Base-by-base conservation (phyloP, 805 yeast species). In the Candida dendrica region DNA sequence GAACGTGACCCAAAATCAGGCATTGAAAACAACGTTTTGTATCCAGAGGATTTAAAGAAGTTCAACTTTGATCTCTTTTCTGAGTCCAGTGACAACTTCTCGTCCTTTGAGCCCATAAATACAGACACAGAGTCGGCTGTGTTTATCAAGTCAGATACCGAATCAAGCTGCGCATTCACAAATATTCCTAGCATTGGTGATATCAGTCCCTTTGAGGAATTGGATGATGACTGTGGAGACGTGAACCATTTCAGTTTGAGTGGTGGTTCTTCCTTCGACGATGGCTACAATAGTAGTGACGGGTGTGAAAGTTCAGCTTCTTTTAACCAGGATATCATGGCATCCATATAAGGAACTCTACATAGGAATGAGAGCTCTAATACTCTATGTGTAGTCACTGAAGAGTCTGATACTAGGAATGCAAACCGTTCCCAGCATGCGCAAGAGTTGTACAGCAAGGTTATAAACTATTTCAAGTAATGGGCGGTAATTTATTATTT, bases 21-120 rank as follows among this genome's bases (percentile, higher is more conserved):
- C 3, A 69, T 63, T 46, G 73, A 68, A 37, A 78, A 78, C 63
- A 78, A 78, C 52, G 69, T 69, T n/a, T 49, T 77, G 10, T 59
- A 56, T 32, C 63, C 63, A 2, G 63, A 57, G 15, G 66, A 63
- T 27, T 41, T 58, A 6, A 31, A 2, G 6, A 20, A 15, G 4
- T 26, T 6, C 3, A 19, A n/a, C 3, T 31, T 30, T 7, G 34
- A 37, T 15, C 11, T 37, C 24, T 15, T 11, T 2, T 18, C 44
- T 10, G 34, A 31, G n/a, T 31, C 34, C 8, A 31, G 34, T 31
- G 34, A 31, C n/a, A 31, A 31, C 13, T 31, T 31, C 34, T 31
- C 34, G 8, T 9, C 16, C 33, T 7, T 26, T 31, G 10, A 24
- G 7, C 10, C 7, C 27, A 24, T 8, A 8, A 24, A 24, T 10